Evolutionary conservation across 2,329 filamentous ascomycete species (phyloP).

Genomic region (Claviceps paspali): DNA sequence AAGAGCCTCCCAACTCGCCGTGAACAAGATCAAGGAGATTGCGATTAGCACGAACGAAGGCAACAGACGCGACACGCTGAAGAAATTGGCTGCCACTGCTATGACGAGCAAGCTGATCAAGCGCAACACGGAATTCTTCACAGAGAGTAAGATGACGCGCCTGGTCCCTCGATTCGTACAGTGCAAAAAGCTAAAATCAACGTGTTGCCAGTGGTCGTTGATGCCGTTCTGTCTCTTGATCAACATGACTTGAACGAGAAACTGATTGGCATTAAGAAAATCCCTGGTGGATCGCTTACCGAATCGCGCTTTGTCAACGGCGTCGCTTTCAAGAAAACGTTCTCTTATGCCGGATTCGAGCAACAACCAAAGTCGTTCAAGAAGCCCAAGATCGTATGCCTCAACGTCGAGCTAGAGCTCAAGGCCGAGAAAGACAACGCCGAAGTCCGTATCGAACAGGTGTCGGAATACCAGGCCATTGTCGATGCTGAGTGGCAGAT

Average conservation of each 20-base stretch:
- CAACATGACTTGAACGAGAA: slow-evolving; percentile 97
- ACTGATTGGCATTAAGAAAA: slow-evolving; percentile 96
- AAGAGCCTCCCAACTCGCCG: slow-evolving; percentile 74
- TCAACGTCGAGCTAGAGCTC: slow-evolving; percentile 95
- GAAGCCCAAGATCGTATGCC: slow-evolving; percentile 88
- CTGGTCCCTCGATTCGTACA: background rate
- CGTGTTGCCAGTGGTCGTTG: slow-evolving; percentile 66
- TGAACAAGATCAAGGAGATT: slow-evolving; percentile 99
- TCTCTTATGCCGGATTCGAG: slow-evolving; percentile 97
- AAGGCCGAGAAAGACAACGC: slow-evolving; percentile 99
- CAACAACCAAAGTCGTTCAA: slow-evolving; percentile 94
- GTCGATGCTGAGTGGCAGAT: slow-evolving; percentile 99
- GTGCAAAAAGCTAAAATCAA: slow-evolving; percentile 13
- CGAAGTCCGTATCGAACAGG: slow-evolving; percentile 93
- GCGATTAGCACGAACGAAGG: slow-evolving; percentile 70
- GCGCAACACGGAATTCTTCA: slow-evolving; percentile 92
- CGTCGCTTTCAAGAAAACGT: slow-evolving; percentile 99
- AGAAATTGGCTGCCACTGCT: slow-evolving; percentile 81
- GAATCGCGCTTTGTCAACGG: slow-evolving; percentile 95
- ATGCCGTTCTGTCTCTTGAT: slow-evolving; percentile 87
- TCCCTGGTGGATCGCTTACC: slow-evolving; percentile 87
- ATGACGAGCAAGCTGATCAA: slow-evolving; percentile 99
- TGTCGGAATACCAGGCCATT: slow-evolving; percentile 97
- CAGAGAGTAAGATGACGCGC: slow-evolving; percentile 54
- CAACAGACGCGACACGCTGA: slow-evolving; percentile 74